phyloP scores from a whole-genome alignment of 179 eudicot genomes.

The Silene noctiflora region DNA sequence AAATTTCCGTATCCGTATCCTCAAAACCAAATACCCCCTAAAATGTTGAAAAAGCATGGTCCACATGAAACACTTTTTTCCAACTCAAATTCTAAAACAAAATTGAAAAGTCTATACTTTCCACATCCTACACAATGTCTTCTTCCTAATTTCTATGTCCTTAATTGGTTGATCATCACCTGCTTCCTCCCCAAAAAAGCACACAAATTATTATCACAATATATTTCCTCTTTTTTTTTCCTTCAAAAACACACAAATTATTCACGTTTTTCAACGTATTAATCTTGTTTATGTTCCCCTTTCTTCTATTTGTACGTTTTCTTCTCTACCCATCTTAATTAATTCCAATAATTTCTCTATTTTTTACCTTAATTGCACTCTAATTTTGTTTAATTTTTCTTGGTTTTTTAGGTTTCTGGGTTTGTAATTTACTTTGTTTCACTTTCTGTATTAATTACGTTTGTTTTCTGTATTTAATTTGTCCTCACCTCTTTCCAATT shows the following conservation, averaged over 20 bases:
- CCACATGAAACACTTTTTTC: too few relatives aligned
- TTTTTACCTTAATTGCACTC: not conserved
- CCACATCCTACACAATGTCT: too few relatives aligned
- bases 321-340: not conserved
- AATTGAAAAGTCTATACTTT: too few relatives aligned
- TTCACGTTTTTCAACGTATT: not conserved
- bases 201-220: too few relatives aligned
- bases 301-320: conserved; percentile 15
- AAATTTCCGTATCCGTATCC: too few relatives aligned
- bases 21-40: too few relatives aligned
- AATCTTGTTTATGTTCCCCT: not conserved
- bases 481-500: not conserved
- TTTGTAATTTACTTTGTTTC: not conserved
- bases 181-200: too few relatives aligned
- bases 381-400: not conserved
- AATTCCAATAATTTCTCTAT: not conserved
- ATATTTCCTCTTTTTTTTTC: too few relatives aligned
- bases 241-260: not conserved
- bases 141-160: too few relatives aligned
- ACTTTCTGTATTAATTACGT: conserved; percentile 17
- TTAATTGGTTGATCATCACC: too few relatives aligned
- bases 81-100: too few relatives aligned
- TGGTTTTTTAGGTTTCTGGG: not conserved
- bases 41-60: too few relatives aligned
- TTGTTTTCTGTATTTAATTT: not conserved